A percentile compares a stretch with the other conserved stretches of the same genome.
Conservation (phyloP, 345 rosid genomes). For the Hypericum androsaemum region DNA sequence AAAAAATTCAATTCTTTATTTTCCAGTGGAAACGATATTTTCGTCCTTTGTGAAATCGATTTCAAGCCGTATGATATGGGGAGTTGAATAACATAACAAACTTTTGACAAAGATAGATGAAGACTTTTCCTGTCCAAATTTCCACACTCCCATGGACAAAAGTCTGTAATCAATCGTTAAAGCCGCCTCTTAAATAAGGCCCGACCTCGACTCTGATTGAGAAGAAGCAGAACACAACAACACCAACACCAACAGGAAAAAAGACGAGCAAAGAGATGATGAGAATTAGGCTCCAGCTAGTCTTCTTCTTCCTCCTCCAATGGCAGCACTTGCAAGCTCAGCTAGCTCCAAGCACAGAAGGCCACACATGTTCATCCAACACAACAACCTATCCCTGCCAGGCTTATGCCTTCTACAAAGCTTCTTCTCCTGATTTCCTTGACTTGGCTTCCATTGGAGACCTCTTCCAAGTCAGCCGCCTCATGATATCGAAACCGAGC, state of each 20-base stretch:
- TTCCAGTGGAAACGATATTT: too few relatives aligned
- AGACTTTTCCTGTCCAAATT: too few relatives aligned
- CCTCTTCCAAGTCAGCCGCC: conserved; percentile 51
- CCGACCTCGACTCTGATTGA: neutral
- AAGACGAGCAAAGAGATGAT: conserved; percentile 10
- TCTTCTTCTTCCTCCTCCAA: conserved; percentile 20
- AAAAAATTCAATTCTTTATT: too few relatives aligned
- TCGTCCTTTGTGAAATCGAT: too few relatives aligned
- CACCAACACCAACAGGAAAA: too few relatives aligned
- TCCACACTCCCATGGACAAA: too few relatives aligned
- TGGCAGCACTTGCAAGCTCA: conserved; percentile 22
- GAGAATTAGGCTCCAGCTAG: conserved; percentile 13
- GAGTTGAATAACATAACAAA: too few relatives aligned
- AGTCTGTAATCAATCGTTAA: too few relatives aligned
- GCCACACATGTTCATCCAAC: conserved; percentile 31
- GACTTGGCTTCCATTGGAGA: conserved; percentile 54
- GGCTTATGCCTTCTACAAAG: conserved; percentile 47
- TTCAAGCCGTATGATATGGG: too few relatives aligned
- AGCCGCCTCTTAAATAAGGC: neutral
- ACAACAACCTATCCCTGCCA: conserved; percentile 43
- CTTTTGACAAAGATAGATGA: too few relatives aligned
- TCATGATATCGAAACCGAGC: conserved; percentile 48
- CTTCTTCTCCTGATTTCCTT: conserved; percentile 31
- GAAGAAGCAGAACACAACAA: neutral
- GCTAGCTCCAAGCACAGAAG: conserved; percentile 27